Base-by-base conservation (phyloP, 306 rosid species). In the Lotus japonicus region DNA sequence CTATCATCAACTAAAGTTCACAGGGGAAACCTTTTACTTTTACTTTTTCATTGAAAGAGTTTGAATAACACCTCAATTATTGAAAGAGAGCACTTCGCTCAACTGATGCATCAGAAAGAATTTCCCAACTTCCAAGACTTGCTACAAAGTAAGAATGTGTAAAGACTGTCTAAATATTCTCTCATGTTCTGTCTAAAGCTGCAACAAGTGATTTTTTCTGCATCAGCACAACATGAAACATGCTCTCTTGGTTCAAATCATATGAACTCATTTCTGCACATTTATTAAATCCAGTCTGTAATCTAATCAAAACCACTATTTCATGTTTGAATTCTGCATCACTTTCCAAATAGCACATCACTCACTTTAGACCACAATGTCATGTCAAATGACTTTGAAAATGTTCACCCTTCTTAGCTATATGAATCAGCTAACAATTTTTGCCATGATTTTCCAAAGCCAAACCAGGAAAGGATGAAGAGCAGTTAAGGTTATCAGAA, bases 381-480 rank as follows among this genome's bases (percentile, higher is more conserved):
- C 36, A 31, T 31, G 7, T 14, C 31, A 63, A 46, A 45, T 18
- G 33, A 33, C 44, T 72, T 50, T 65, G 38, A 58, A 67, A 46
- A 69, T 60, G 13, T 77, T 43, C 13, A 44, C 5, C 45, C 28
- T 54, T 70, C 46, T 41, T 12, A 28, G 15, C 58, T 76, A 39
- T 56, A 62, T 39, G 53, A 7, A 62, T 54, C 57, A 28, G 50
- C 81, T 78, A 66, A 82, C 72, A 71, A 66, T 28, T n/a, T n/a
- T 77, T 54, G 43, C 65, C 65, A 21, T 36, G n/a, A 58, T 64
- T 69, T 77, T 80, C 56, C 57, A 66, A 59, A 48, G 17, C 39
- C 33, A 65, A 68, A 59, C 70, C 78, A 77, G 80, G 81, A 68
- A 70, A 73, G 58, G 54, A 79, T 64, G 76, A 71, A 66, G 74